phyloP scores from a whole-genome alignment of 2,329 filamentous ascomycete species.

The Fusarium virguliforme region DNA sequence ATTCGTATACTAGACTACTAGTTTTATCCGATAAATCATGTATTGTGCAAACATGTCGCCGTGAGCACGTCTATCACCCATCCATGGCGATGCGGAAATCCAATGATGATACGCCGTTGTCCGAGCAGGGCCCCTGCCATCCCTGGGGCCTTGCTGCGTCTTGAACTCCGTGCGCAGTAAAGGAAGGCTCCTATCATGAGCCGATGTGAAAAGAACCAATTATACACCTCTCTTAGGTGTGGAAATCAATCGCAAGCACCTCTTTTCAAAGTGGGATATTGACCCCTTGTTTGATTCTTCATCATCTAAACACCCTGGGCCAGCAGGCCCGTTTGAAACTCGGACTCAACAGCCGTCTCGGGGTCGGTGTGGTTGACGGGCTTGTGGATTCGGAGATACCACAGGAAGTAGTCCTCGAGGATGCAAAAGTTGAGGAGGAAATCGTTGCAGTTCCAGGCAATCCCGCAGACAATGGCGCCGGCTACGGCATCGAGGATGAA shows the following conservation, averaged over 20 bases:
- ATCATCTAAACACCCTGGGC: slow-evolving; percentile 43
- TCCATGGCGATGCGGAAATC: slow-evolving; percentile 15
- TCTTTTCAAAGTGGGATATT: slow-evolving; percentile 18
- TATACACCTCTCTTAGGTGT: neutral
- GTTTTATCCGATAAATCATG: slow-evolving; percentile 22
- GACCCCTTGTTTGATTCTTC: slow-evolving; percentile 22
- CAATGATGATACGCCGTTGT: slow-evolving; percentile 25
- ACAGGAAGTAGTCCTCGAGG: slow-evolving; percentile 79
- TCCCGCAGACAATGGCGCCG: slow-evolving; percentile 74
- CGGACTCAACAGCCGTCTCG: slow-evolving; percentile 56
- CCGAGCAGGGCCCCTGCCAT: neutral
- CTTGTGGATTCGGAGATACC: slow-evolving; percentile 76
- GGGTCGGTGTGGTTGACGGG: slow-evolving; percentile 63
- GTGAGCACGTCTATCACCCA: slow-evolving; percentile 25
- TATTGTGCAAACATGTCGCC: slow-evolving; percentile 29
- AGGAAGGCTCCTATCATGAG: neutral
- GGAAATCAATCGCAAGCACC: slow-evolving; percentile 10
- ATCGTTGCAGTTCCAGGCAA: slow-evolving; percentile 73
- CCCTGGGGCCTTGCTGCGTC: neutral
- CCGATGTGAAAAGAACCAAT: neutral
- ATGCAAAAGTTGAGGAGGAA: slow-evolving; percentile 75
- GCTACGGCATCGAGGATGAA: slow-evolving; percentile 81
- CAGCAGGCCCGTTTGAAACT: slow-evolving; percentile 51
- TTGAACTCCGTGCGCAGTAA: neutral
- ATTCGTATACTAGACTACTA: slow-evolving; percentile 12